Conservation (phyloP, 129 eudicot species). For the Mikania micrantha region DNA sequence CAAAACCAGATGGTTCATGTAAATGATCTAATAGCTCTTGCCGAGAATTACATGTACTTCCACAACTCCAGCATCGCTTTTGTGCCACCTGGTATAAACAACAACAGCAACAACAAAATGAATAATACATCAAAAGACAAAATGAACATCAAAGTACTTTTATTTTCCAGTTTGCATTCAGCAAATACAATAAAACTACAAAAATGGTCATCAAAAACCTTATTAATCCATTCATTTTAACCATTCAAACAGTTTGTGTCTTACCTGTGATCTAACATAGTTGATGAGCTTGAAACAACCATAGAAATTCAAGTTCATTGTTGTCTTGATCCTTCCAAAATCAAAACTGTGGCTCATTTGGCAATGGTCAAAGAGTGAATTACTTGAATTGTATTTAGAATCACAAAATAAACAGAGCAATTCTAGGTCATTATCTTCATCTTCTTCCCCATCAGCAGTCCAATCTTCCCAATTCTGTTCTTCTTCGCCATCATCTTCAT, state of each 20-base stretch:
- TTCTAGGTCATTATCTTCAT: constrained; percentile 32
- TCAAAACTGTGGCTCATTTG: constrained; percentile 39
- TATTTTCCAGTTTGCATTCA: background rate
- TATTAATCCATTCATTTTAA: background rate
- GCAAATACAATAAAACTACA: background rate
- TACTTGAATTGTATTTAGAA: constrained; percentile 25
- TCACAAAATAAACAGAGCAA: constrained; percentile 75
- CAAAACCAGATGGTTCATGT: constrained; percentile 32
- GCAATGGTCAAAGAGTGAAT: constrained; percentile 58
- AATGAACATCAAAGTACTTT: background rate
- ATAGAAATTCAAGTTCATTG: constrained; percentile 54
- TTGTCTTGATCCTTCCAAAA: constrained; percentile 42
- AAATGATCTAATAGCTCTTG: constrained; percentile 49
- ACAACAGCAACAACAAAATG: background rate
- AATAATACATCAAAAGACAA: background rate
- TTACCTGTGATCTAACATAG: constrained; percentile 72
- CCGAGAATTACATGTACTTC: constrained; percentile 34
- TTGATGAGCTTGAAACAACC: constrained; percentile 75
- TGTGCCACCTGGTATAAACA: constrained; percentile 41
- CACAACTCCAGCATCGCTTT: constrained; percentile 73
- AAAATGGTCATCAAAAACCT: no score
- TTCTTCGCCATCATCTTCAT: constrained; percentile 23
- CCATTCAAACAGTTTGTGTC: background rate
- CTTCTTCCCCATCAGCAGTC: constrained; percentile 54
- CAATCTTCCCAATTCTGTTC: constrained; percentile 83